phyloP scores from a whole-genome alignment of 371 early-diverging fungal genomes.

The Mortierella sp. region DNA sequence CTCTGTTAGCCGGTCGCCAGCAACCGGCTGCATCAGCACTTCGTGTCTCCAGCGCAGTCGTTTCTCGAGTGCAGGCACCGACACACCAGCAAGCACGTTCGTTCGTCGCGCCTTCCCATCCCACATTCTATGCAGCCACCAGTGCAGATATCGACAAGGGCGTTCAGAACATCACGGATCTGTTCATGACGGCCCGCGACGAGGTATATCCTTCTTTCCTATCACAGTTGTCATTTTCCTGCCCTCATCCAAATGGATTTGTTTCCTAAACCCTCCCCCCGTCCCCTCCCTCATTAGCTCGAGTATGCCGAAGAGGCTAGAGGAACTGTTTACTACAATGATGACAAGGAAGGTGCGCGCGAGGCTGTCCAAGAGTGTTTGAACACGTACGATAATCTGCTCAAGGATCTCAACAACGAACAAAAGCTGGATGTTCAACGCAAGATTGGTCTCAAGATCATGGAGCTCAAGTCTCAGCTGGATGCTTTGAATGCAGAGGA shows the following conservation, averaged over 20 bases:
- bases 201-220: conserved; percentile 23
- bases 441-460: conserved; percentile 54
- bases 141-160: conserved; percentile 34
- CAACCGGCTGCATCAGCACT: background rate
- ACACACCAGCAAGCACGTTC: conserved; percentile 17
- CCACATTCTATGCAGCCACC: conserved; percentile 1
- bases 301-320: conserved; percentile 53
- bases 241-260: too few relatives aligned
- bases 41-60: conserved; percentile 15
- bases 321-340: conserved; percentile 51
- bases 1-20: conserved; percentile 1
- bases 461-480: conserved; percentile 50
- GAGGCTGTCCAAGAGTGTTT: conserved; percentile 41
- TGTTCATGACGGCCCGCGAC: conserved; percentile 48
- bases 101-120: conserved; percentile 23
- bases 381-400: conserved; percentile 17
- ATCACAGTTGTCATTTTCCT: too few relatives aligned
- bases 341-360: conserved; percentile 47
- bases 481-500: conserved; percentile 50
- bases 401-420: conserved; percentile 26
- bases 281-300: conserved; percentile 15
- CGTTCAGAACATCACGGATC: conserved; percentile 42
- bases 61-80: background rate
- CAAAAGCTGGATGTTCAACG: conserved; percentile 52
- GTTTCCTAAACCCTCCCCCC: too few relatives aligned